Evolutionary conservation across 139 green algal genomes (phyloP), one percentile per base, ranked within the genome.

Genomic region (Chlamydomonas eustigma): DNA sequence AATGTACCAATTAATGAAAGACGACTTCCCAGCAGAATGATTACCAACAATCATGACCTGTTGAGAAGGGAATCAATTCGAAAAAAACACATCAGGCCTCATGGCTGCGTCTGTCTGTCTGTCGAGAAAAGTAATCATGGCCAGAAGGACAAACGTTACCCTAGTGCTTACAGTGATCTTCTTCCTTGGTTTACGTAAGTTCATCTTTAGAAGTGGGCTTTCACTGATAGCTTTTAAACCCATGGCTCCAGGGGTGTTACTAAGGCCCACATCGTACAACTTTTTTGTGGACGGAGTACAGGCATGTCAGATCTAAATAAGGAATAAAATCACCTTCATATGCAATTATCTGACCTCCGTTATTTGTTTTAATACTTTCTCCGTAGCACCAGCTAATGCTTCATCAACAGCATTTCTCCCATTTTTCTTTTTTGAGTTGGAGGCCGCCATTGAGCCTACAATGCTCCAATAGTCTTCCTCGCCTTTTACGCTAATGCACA

Each of bases 1-100:
- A 51, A 92, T 90, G 80, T 89, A 85, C 80, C 89, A 93, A 78
- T 93, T 93, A 70, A 93, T 89, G 76, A 93, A 92, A 0, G 58
- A 83, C 3, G 78, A 88, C 77, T 93, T 93, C 37, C 89, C 89
- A 5, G 89, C 86, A 6, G 66, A 82, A 76, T 93, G 89, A 72
- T 93, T 93, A 1, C 89, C 89, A 0, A 92, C 82, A 66, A 93
- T 90, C 89, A 93, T 90, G 1, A 89, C 80, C 63, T 70, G 30
- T 35, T 8, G 8, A 35, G n/a, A n/a, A n/a, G n/a, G n/a, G n/a
- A n/a, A n/a, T n/a, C n/a, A n/a, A n/a, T n/a, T n/a, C n/a, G n/a
- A n/a, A n/a, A n/a, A n/a, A n/a, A n/a, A n/a, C 12, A 58, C 44
- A 58, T 58, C 44, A 28, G 44, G 44, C 18, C 44, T 58, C 44